Conservation (phyloP, 169 alveolate genomes). For the Eimeria zaria region DNA sequence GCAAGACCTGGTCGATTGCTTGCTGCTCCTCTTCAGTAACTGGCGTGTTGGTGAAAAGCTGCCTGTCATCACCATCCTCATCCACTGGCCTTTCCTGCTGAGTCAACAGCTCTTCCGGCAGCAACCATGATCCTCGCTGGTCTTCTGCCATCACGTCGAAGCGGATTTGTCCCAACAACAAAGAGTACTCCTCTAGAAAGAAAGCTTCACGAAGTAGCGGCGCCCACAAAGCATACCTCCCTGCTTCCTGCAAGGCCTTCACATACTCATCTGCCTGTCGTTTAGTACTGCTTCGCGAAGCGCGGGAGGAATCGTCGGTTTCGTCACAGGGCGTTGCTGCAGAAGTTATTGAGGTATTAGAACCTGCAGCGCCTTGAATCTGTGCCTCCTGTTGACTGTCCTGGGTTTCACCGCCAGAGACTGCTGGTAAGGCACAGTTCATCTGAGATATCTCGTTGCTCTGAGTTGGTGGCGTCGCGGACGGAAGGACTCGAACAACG, state of each 20-base stretch:
- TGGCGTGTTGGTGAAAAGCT: slow-evolving; percentile 49
- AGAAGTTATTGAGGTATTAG: background rate
- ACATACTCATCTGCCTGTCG: background rate
- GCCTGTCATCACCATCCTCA: slow-evolving; percentile 50
- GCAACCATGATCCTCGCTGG: slow-evolving; percentile 53
- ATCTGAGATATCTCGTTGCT: background rate
- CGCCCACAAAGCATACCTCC: slow-evolving; percentile 12
- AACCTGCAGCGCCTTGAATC: background rate
- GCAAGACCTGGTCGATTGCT: slow-evolving; percentile 59
- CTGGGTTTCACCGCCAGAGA: background rate
- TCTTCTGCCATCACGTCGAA: slow-evolving; percentile 34
- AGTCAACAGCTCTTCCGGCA: slow-evolving; percentile 45
- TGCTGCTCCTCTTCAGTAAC: slow-evolving; percentile 59
- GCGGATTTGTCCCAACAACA: slow-evolving; percentile 39
- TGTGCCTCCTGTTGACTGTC: background rate
- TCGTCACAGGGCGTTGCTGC: background rate
- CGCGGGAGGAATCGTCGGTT: background rate
- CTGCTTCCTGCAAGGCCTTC: slow-evolving; percentile 55
- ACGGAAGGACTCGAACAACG: background rate
- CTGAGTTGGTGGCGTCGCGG: background rate
- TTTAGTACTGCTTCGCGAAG: background rate
- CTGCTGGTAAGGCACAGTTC: background rate
- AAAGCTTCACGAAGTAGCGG: background rate
- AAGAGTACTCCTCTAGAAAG: background rate
- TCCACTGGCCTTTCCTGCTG: background rate